Percentiles rank a stretch among this genome's conserved stretches.
Evolutionary conservation across 228 moss, liverwort and hornwort species (phyloP).

Genomic region (Sphagnum magellanicum): DNA sequence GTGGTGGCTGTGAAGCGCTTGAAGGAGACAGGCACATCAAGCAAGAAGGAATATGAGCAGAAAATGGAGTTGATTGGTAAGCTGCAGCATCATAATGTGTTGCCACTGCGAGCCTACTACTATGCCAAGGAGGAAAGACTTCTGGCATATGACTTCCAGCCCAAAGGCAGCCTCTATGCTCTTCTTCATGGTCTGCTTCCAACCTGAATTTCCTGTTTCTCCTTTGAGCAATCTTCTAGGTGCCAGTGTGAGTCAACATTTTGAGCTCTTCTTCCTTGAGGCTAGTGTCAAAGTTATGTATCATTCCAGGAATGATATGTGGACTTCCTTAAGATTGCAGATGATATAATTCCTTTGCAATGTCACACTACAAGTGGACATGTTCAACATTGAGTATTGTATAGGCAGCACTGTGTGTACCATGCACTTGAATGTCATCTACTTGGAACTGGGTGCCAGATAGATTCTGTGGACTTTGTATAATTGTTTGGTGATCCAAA

Average conservation of each 20-base stretch:
- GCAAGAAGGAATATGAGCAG: conserved; percentile 64
- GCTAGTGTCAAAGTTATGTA: background rate
- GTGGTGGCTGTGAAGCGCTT: conserved; percentile 71
- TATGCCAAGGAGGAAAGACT: conserved; percentile 75
- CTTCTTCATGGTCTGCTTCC: conserved; percentile 44
- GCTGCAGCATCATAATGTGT: conserved; percentile 55
- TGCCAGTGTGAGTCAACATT: too few species aligned
- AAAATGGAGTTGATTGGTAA: conserved; percentile 62
- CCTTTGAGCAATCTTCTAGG: background rate
- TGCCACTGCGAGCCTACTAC: conserved; percentile 68
- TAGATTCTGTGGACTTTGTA: too few species aligned
- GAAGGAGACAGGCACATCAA: conserved; percentile 52
- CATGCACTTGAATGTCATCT: too few species aligned
- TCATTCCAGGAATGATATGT: too few species aligned
- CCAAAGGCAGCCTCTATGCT: conserved; percentile 54
- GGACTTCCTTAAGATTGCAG: too few species aligned
- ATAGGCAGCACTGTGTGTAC: too few species aligned
- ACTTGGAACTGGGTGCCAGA: too few species aligned
- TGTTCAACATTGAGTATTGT: too few species aligned
- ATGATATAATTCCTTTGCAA: too few species aligned
- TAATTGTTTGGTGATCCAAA: too few species aligned
- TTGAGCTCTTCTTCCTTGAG: background rate
- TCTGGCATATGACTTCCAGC: conserved; percentile 59
- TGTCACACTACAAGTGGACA: too few species aligned
- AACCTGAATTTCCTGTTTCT: background rate